Conservation (phyloP, 2,329 filamentous ascomycete species). For the Zymoseptoria pseudotritici region DNA sequence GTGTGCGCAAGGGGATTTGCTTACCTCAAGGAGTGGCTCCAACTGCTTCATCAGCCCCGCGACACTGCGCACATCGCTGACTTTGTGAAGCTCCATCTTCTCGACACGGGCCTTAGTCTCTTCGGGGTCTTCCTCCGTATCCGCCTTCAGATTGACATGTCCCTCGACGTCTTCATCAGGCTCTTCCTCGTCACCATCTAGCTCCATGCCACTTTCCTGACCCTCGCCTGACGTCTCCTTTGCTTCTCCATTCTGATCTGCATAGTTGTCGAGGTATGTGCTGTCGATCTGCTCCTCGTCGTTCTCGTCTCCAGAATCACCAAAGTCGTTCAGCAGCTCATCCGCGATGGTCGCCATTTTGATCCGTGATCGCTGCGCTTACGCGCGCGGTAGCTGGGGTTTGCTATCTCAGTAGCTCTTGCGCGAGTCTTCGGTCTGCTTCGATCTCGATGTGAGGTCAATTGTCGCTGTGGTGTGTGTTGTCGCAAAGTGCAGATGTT, state of each 20-base stretch:
- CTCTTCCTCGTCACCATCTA: conserved; percentile 44
- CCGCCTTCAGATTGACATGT: conserved; percentile 29
- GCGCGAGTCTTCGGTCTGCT: background rate
- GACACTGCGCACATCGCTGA: conserved; percentile 73
- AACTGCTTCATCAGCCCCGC: conserved; percentile 74
- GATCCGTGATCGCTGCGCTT: conserved; percentile 11
- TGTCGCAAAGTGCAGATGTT: background rate
- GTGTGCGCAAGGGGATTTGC: conserved; percentile 32
- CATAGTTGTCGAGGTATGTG: conserved; percentile 12
- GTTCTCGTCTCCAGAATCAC: conserved; percentile 72
- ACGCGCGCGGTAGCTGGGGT: background rate
- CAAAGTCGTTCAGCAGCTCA: conserved; percentile 86
- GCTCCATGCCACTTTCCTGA: conserved; percentile 38
- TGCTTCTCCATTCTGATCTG: conserved; percentile 16
- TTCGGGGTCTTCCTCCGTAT: conserved; percentile 56
- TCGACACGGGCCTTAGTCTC: conserved; percentile 72
- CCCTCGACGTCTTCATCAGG: conserved; percentile 18
- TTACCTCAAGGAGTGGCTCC: conserved; percentile 74
- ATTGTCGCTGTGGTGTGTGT: background rate
- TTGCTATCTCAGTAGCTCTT: background rate
- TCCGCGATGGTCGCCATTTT: conserved; percentile 84
- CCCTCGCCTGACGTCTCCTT: conserved; percentile 40
- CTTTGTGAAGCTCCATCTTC: conserved; percentile 66
- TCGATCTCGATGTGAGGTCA: background rate
- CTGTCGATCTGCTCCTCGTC: conserved; percentile 45